Evolutionary conservation across 257 asterid species (phyloP).

Genomic region (Haberlea rhodopensis): DNA sequence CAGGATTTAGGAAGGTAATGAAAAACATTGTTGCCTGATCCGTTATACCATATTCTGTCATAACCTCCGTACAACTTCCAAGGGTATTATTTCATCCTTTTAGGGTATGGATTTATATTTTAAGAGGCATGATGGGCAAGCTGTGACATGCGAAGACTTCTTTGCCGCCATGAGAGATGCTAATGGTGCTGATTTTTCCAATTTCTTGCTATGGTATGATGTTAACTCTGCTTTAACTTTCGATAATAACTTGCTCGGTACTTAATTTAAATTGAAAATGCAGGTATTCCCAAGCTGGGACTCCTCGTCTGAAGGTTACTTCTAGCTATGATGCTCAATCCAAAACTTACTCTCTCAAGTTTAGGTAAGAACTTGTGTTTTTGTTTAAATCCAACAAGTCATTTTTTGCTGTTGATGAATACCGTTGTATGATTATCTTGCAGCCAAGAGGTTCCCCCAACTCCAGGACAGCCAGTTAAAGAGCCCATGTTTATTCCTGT

Average conservation of each 20-base stretch:
- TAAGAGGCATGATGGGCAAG: slow-evolving; percentile 82
- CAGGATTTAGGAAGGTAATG: slow-evolving; percentile 75
- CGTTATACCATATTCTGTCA: not conserved
- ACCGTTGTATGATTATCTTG: slow-evolving; percentile 24
- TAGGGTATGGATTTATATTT: slow-evolving; percentile 87
- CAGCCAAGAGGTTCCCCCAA: slow-evolving; percentile 96
- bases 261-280: slow-evolving; percentile 25
- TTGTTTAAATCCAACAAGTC: slow-evolving; percentile 1
- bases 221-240: slow-evolving; percentile 22
- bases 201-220: slow-evolving; percentile 78
- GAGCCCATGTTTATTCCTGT: slow-evolving; percentile 88
- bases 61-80: no score
- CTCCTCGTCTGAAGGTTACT: slow-evolving; percentile 69
- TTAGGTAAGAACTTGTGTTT: slow-evolving; percentile 48
- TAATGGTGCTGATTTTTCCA: slow-evolving; percentile 73
- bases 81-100: slow-evolving; percentile 19
- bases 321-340: slow-evolving; percentile 61
- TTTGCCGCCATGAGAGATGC: slow-evolving; percentile 99
- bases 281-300: slow-evolving; percentile 99
- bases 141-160: slow-evolving; percentile 84
- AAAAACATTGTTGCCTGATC: slow-evolving; percentile 3
- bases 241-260: slow-evolving; percentile 11
- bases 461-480: slow-evolving; percentile 83
- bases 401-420: slow-evolving; percentile 15
- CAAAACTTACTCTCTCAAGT: slow-evolving; percentile 66